phyloP scores from a whole-genome alignment of 2,329 filamentous ascomycete species.

The Venturia oleaginea region DNA sequence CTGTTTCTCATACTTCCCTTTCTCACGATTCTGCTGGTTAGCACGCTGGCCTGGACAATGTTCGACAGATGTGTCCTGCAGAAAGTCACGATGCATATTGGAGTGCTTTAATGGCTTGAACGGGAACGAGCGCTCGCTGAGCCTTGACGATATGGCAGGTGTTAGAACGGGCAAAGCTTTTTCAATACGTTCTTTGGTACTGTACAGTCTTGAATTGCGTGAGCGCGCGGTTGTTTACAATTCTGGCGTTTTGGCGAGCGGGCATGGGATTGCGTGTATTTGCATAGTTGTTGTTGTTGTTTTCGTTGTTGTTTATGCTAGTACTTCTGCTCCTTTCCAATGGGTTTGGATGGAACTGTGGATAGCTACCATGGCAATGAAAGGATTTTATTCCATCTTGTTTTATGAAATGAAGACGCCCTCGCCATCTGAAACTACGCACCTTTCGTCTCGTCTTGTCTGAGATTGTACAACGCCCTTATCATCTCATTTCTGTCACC shows the following conservation, averaged over 20 bases:
- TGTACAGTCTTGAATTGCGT: slow-evolving; percentile 2
- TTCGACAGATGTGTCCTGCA: background rate
- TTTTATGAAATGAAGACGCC: background rate
- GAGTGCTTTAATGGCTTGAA: slow-evolving; percentile 5
- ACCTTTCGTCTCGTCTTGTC: background rate
- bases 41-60: slow-evolving; percentile 3
- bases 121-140: background rate
- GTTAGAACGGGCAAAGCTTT: slow-evolving; percentile 5
- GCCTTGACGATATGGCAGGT: slow-evolving; percentile 5
- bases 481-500: background rate
- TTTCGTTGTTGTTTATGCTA: background rate
- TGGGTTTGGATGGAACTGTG: slow-evolving; percentile 4
- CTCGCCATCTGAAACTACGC: background rate
- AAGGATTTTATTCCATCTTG: background rate
- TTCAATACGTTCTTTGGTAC: slow-evolving; percentile 8
- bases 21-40: slow-evolving; percentile 7
- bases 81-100: slow-evolving; percentile 7
- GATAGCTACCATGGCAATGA: background rate
- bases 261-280: background rate
- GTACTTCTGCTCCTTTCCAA: background rate
- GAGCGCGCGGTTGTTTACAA: background rate
- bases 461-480: too few species aligned
- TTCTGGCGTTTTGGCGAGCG: slow-evolving; percentile 4
- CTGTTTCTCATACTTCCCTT: slow-evolving; percentile 1
- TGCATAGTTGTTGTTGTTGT: slow-evolving; percentile 8